Base-by-base conservation (phyloP, 169 alveolate genomes). In the Theileria sp. region DNA sequence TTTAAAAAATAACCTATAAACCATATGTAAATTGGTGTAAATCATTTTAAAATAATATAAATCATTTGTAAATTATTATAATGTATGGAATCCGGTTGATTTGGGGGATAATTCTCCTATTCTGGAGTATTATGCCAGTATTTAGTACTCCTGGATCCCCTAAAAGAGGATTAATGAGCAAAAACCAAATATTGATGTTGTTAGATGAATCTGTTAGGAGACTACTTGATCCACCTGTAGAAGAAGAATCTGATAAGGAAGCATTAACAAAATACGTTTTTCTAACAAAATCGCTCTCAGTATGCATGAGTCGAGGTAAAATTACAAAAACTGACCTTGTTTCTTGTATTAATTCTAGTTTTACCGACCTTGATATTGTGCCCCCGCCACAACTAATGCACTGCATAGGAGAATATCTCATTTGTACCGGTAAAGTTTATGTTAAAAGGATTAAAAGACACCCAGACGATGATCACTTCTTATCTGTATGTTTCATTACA, bases 321-420 rank as follows among this genome's bases (percentile, higher is more conserved):
- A n/a, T 82, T n/a, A 75, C 78, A 0, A 78, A 78, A 34, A 8
- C n/a, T 13, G 86, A 75, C 9, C 88, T 82, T 9, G 61, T 72
- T 13, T 49, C 78, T 61, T 75, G 86, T 62, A 36, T 79, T 12
- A 67, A 79, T 21, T 73, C 66, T 13, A 26, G 75, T 26, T 36
- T 77, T 23, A 44, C 44, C 2, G 65, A 77, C 17, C 69, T 54
- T 2, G 72, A 44, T 3, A 13, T 75, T 6, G 56, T 28, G 58
- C 88, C 88, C 15, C 78, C 78, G 13, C 60, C 81, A 12, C 51
- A 49, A 26, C 54, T 82, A 69, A 58, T 21, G 4, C 69, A 75
- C 50, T 82, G 88, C 61, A 13, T 76, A 0, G 88, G 88, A 0
- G 88, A 82, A 3, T 82, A 75, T 28, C 34, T 82, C 10, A 68